Percentiles rank a stretch among this genome's conserved stretches.
Conservation (phyloP, 2,329 filamentous ascomycete species). For the Colletotrichum magnum region DNA sequence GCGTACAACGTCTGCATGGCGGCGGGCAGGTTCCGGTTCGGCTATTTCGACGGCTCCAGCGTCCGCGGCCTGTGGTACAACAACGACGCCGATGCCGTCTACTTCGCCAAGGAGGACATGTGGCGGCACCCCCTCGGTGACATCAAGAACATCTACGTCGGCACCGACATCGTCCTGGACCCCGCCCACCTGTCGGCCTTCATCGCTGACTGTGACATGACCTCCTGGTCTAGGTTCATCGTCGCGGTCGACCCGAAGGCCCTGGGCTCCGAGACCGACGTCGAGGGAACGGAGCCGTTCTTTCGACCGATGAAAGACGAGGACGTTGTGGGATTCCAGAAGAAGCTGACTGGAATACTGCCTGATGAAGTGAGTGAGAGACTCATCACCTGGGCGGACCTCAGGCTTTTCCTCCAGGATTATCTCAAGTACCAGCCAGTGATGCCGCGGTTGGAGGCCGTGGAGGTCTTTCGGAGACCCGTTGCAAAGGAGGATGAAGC, state of each 20-base stretch:
- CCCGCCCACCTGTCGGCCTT: not conserved
- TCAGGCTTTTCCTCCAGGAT: no score
- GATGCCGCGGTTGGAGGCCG: not conserved
- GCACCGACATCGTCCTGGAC: not conserved
- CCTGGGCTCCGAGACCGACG: no score
- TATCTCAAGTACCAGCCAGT: no score
- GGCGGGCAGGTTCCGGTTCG: not conserved
- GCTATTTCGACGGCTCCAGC: not conserved
- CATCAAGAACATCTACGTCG: not conserved
- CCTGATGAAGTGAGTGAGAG: no score
- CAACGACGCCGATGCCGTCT: not conserved
- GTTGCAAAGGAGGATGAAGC: not conserved
- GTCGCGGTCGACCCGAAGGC: no score
- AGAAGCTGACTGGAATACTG: no score
- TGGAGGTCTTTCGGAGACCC: conserved; percentile 9
- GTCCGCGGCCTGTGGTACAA: conserved; percentile 18
- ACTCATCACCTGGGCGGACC: no score
- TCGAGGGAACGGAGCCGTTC: no score
- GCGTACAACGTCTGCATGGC: conserved; percentile 2
- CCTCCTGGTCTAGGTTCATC: no score
- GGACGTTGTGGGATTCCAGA: no score
- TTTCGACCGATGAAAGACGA: no score
- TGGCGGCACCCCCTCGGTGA: not conserved
- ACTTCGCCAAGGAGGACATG: not conserved
- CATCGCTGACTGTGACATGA: not conserved